phyloP scores from a whole-genome alignment of 306 rosid genomes.

The Morella rubra region DNA sequence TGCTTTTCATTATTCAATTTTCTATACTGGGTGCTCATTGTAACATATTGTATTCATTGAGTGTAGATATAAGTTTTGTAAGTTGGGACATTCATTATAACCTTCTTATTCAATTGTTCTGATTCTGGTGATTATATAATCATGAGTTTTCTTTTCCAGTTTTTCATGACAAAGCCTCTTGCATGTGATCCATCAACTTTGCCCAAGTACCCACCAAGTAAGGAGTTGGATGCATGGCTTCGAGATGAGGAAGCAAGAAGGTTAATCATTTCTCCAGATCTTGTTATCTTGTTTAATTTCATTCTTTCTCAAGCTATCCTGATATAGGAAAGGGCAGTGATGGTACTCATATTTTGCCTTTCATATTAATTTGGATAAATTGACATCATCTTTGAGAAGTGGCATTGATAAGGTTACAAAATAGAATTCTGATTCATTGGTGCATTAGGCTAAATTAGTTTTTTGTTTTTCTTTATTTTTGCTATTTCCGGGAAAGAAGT shows the following conservation, averaged over 20 bases:
- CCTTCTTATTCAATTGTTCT: neutral
- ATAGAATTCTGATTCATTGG: neutral
- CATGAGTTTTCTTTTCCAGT: conserved; percentile 44
- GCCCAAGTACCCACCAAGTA: conserved; percentile 83
- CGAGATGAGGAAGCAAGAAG: conserved; percentile 76
- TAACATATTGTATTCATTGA: neutral
- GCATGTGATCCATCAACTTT: conserved; percentile 70
- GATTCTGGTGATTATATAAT: conserved; percentile 6
- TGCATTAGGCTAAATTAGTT: neutral
- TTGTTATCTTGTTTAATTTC: conserved; percentile 8
- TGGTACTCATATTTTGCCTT: neutral
- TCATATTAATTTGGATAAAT: neutral
- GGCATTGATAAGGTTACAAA: neutral
- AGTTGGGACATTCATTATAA: neutral
- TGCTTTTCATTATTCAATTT: neutral
- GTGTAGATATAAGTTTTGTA: neutral
- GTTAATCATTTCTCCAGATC: conserved; percentile 39
- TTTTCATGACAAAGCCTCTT: conserved; percentile 67
- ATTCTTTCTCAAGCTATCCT: conserved; percentile 19
- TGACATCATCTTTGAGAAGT: neutral
- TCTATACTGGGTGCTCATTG: conserved; percentile 5
- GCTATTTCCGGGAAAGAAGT: neutral
- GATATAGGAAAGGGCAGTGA: neutral
- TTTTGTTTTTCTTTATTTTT: no score
- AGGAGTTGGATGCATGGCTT: conserved; percentile 77